Conservation (phyloP, 2,329 filamentous ascomycete genomes). For the Penicillium corylophilum region DNA sequence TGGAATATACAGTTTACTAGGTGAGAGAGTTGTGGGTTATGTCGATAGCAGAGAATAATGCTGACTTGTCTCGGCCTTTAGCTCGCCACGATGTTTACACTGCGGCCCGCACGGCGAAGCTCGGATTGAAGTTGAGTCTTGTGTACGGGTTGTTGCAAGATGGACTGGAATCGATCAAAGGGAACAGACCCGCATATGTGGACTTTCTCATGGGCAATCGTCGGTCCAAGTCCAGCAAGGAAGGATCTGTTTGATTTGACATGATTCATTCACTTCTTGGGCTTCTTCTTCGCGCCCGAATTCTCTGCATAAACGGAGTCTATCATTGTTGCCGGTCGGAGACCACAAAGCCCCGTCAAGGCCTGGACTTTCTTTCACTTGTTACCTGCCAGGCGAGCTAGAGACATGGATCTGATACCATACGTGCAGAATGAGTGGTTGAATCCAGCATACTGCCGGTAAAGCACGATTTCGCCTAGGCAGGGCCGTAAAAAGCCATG, state of each 20-base stretch:
- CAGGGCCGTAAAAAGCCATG: not conserved
- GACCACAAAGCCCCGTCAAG: not conserved
- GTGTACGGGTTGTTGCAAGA: constrained; percentile 82
- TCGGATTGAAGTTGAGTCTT: constrained; percentile 75
- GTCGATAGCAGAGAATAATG: not conserved
- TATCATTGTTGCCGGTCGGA: not conserved
- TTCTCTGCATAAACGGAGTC: not conserved
- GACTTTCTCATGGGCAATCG: constrained; percentile 60
- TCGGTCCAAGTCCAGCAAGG: constrained; percentile 21
- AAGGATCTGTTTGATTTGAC: constrained; percentile 16
- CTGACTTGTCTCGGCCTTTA: constrained; percentile 34
- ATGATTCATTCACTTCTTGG: not conserved
- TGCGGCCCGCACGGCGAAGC: constrained; percentile 73
- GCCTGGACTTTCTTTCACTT: not conserved
- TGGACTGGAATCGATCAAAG: constrained; percentile 64
- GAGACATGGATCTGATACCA: not conserved
- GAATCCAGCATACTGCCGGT: not conserved
- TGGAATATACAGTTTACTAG: constrained; percentile 81
- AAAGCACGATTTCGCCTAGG: not conserved
- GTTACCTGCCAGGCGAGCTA: not conserved
- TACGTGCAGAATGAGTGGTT: not conserved
- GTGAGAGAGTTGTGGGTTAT: constrained; percentile 51
- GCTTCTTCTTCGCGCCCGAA: not conserved
- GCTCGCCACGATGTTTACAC: constrained; percentile 77
- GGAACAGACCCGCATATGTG: constrained; percentile 72